phyloP scores from a whole-genome alignment of 2,329 filamentous ascomycete species.

The Pseudocercospora macadamiae region DNA sequence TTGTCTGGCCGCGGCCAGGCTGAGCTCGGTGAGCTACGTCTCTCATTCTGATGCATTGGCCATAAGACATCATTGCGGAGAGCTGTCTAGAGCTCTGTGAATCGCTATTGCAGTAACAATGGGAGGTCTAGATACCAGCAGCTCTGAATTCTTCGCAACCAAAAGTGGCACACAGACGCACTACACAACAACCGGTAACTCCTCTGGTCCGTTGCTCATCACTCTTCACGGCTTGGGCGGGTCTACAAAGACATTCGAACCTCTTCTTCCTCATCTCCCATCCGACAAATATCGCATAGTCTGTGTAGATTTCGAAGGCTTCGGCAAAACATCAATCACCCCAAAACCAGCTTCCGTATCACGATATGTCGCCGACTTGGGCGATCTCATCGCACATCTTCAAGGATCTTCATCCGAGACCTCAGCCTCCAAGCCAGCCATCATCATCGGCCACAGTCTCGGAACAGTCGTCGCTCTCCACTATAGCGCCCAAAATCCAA shows the following conservation, averaged over 20 bases:
- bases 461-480: slow-evolving; percentile 18
- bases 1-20: neutral
- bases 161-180: slow-evolving; percentile 6
- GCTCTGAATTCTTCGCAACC: slow-evolving; percentile 3
- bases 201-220: slow-evolving; percentile 8
- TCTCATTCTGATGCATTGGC: slow-evolving; percentile 3
- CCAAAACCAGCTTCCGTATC: slow-evolving; percentile 5
- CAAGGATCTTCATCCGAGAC: slow-evolving; percentile 5
- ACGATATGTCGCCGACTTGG: slow-evolving; percentile 20
- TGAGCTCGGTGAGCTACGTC: neutral
- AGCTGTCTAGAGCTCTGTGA: neutral
- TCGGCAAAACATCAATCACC: slow-evolving; percentile 11
- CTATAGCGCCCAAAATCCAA: slow-evolving; percentile 11
- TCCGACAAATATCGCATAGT: slow-evolving; percentile 7
- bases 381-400: slow-evolving; percentile 17
- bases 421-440: neutral
- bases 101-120: slow-evolving; percentile 1
- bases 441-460: slow-evolving; percentile 22
- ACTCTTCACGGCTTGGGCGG: slow-evolving; percentile 18
- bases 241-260: slow-evolving; percentile 12
- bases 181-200: slow-evolving; percentile 5
- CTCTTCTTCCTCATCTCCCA: slow-evolving; percentile 13
- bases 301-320: slow-evolving; percentile 18
- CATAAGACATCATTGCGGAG: slow-evolving; percentile 3
- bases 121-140: neutral